These are phyloP conservation scores for Clitopilus passeckerianus DNA, from an alignment of 768 basidiomycete species.

Conservation along the genomic window DNA sequence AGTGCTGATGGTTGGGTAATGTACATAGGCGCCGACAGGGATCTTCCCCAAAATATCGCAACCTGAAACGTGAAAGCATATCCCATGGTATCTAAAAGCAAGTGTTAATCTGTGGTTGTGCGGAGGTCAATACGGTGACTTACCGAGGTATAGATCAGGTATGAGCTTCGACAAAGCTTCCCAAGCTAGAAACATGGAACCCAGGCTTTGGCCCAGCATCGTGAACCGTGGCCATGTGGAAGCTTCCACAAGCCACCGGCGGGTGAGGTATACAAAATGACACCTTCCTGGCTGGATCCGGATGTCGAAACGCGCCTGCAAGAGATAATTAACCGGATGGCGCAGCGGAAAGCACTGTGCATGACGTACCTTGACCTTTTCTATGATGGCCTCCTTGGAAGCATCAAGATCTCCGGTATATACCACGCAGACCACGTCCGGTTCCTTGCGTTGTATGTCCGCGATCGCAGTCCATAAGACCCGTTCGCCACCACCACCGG, in stretches of 20 bases:
- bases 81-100: slow-evolving; percentile 85
- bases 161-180: slow-evolving; percentile 77
- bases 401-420: slow-evolving; percentile 87
- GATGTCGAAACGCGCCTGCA: slow-evolving; percentile 79
- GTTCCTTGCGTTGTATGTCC: slow-evolving; percentile 63
- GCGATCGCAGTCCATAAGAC: slow-evolving; percentile 92
- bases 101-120: slow-evolving; percentile 4
- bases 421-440: slow-evolving; percentile 66
- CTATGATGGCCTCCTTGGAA: slow-evolving; percentile 74
- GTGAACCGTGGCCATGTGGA: slow-evolving; percentile 87
- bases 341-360: background rate
- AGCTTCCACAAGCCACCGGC: slow-evolving; percentile 73
- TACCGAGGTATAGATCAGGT: slow-evolving; percentile 91
- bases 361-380: slow-evolving; percentile 70
- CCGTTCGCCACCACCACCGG: slow-evolving; percentile 94
- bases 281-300: slow-evolving; percentile 56
- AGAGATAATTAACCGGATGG: background rate
- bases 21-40: slow-evolving; percentile 86
- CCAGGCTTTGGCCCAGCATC: slow-evolving; percentile 85
- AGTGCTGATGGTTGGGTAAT: slow-evolving; percentile 95
- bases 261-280: slow-evolving; percentile 77
- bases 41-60: slow-evolving; percentile 59
- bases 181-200: slow-evolving; percentile 78
- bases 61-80: slow-evolving; percentile 92
- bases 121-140: slow-evolving; percentile 10